These are phyloP conservation scores for Coelastrella sp. DNA, from an alignment of 139 green algal species.

Conservation along the genomic window DNA sequence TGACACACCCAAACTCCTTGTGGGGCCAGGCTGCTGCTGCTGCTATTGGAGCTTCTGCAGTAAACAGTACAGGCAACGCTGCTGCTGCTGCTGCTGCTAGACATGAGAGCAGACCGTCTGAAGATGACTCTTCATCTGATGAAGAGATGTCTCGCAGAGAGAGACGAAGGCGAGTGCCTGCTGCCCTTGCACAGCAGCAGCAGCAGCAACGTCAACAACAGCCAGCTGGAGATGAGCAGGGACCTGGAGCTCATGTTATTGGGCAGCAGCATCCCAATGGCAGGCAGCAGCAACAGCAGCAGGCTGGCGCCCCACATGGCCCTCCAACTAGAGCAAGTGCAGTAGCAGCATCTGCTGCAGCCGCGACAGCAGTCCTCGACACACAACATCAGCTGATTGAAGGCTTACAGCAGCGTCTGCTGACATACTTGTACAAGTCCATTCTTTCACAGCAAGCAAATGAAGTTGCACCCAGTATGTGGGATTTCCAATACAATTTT, in stretches of 20 bases:
- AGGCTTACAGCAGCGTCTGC: slow-evolving; percentile 35
- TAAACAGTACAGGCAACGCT: background rate
- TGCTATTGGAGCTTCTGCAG: slow-evolving; percentile 19
- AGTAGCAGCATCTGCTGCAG: background rate
- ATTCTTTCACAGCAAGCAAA: background rate
- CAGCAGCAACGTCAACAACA: background rate
- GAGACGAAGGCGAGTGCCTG: background rate
- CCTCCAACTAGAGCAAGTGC: background rate
- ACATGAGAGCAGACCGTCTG: background rate
- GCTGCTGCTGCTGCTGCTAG: slow-evolving; percentile 12
- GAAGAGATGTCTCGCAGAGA: slow-evolving; percentile 19
- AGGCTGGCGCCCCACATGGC: background rate
- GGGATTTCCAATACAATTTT: slow-evolving; percentile 44
- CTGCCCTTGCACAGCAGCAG: slow-evolving; percentile 5
- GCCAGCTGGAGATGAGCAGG: no score
- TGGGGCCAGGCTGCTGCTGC: slow-evolving; percentile 25
- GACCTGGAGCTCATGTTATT: no score
- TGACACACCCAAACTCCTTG: slow-evolving; percentile 15
- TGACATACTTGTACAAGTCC: background rate
- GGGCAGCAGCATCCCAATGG: no score
- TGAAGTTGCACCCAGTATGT: slow-evolving; percentile 29
- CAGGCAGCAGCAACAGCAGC: slow-evolving; percentile 7
- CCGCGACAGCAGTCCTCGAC: slow-evolving; percentile 19
- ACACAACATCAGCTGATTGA: background rate
- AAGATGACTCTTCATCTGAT: slow-evolving; percentile 22